phyloP scores from a whole-genome alignment of 1,284 basidiomycete species.

The Porogramme epimiltina region DNA sequence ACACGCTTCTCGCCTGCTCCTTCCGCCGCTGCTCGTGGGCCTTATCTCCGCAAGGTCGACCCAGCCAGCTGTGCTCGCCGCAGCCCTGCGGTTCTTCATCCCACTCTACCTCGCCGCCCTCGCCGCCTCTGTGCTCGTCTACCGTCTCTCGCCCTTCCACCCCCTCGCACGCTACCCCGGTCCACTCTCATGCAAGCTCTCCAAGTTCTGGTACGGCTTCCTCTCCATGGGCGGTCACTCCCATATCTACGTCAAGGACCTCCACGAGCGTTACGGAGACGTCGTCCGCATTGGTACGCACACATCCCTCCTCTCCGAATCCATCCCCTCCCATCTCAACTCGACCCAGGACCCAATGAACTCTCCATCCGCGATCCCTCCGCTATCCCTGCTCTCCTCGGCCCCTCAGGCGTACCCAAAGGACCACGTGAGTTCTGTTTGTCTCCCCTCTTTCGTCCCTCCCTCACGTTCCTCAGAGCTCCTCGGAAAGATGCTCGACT shows the following conservation, averaged over 20 bases:
- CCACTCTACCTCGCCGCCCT: constrained; percentile 1
- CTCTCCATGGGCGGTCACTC: constrained; percentile 17
- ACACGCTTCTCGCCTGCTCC: no score
- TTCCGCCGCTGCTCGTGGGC: no score
- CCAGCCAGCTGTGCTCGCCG: no score
- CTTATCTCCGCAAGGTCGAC: no score
- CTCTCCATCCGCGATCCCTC: constrained; percentile 17
- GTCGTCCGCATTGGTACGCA: constrained; percentile 27
- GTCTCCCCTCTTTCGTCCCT: background rate
- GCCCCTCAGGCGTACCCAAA: constrained; percentile 17
- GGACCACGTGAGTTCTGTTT: constrained; percentile 14
- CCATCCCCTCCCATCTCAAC: no score
- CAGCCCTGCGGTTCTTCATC: background rate
- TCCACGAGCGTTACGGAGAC: constrained; percentile 29
- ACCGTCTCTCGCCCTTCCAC: constrained; percentile 7
- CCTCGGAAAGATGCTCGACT: background rate
- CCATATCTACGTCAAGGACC: constrained; percentile 20
- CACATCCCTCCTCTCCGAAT: background rate
- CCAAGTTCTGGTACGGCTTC: constrained; percentile 21
- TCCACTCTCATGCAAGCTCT: constrained; percentile 21
- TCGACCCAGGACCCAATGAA: constrained; percentile 18
- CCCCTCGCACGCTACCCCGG: constrained; percentile 20
- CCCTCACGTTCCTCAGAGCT: background rate
- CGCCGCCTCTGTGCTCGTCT: background rate
- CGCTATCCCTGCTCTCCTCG: constrained; percentile 14